phyloP scores from a whole-genome alignment of 2,329 filamentous ascomycete species.

The Ascochyta lentis region DNA sequence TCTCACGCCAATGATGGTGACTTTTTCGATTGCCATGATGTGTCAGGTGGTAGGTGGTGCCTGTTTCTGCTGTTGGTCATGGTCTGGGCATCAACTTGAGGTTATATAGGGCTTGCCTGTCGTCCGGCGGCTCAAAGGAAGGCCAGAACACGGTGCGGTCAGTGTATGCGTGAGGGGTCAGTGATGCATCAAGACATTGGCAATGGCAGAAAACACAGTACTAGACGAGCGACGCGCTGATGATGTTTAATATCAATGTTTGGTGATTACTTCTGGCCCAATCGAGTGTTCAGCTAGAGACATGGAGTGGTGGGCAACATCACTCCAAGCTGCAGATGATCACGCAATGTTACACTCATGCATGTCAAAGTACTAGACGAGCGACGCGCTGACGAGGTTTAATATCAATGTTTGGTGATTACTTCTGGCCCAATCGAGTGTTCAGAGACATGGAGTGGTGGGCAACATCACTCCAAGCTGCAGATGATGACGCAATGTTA shows the following conservation, averaged over 20 bases:
- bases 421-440: too few relatives aligned
- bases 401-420: too few relatives aligned
- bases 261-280: too few relatives aligned
- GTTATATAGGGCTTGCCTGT: conserved; percentile 3
- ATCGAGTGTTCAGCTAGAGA: too few relatives aligned
- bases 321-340: too few relatives aligned
- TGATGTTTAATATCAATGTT: too few relatives aligned
- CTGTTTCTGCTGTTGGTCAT: neutral
- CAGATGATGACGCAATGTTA: too few relatives aligned
- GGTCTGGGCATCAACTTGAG: neutral
- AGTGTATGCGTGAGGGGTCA: conserved; percentile 6
- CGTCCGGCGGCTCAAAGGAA: conserved; percentile 33
- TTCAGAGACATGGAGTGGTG: too few relatives aligned
- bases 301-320: too few relatives aligned
- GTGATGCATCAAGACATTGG: neutral
- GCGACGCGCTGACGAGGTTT: neutral
- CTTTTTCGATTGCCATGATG: conserved; percentile 29
- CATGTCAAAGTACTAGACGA: neutral
- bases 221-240: neutral
- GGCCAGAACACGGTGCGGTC: conserved; percentile 16
- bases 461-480: too few relatives aligned
- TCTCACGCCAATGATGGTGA: conserved; percentile 38
- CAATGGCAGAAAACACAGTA: neutral
- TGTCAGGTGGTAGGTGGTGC: neutral
- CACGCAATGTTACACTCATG: too few relatives aligned